A percentile compares a stretch with the other conserved stretches of the same genome.
Conservation (phyloP, 2,329 filamentous ascomycete species). For the Penicillium glabrum region DNA sequence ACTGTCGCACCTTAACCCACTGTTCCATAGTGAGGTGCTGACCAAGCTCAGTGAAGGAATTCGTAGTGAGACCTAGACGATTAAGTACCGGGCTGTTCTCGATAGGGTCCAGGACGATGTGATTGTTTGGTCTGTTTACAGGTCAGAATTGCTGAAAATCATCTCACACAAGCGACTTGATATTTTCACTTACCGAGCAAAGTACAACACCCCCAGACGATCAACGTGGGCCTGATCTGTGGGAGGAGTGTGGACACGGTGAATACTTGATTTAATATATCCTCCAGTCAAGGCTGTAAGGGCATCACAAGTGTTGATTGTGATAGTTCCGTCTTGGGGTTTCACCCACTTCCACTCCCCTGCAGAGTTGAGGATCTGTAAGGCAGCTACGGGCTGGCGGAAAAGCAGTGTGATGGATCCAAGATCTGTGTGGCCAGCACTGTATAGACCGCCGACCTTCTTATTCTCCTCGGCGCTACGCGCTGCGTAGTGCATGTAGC, state of each 20-base stretch:
- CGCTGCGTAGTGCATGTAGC: constrained; percentile 61
- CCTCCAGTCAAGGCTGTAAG: constrained; percentile 52
- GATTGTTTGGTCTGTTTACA: constrained; percentile 40
- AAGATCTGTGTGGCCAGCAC: constrained; percentile 57
- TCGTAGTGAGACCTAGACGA: constrained; percentile 37
- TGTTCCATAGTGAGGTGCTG: constrained; percentile 43
- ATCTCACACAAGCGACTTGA: neutral
- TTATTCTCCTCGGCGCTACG: constrained; percentile 51
- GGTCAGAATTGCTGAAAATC: neutral
- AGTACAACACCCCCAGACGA: constrained; percentile 46
- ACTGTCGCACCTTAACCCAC: constrained; percentile 43
- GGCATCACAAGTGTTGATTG: constrained; percentile 54
- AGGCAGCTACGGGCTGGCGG: constrained; percentile 57
- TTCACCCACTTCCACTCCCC: constrained; percentile 54
- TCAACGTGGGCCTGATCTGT: constrained; percentile 49
- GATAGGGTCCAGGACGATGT: constrained; percentile 41
- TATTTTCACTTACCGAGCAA: constrained; percentile 40
- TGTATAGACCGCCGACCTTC: constrained; percentile 46
- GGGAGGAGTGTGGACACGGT: constrained; percentile 52
- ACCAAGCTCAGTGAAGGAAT: constrained; percentile 42
- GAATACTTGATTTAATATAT: constrained; percentile 52
- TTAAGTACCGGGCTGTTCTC: constrained; percentile 39
- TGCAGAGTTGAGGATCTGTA: constrained; percentile 55
- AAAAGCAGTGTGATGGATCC: constrained; percentile 59
- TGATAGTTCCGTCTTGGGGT: constrained; percentile 52